Evolutionary conservation across 2,329 filamentous ascomycete genomes (phyloP), one percentile per base, ranked within the genome.

Genomic region (Colletotrichum nymphaeae): DNA sequence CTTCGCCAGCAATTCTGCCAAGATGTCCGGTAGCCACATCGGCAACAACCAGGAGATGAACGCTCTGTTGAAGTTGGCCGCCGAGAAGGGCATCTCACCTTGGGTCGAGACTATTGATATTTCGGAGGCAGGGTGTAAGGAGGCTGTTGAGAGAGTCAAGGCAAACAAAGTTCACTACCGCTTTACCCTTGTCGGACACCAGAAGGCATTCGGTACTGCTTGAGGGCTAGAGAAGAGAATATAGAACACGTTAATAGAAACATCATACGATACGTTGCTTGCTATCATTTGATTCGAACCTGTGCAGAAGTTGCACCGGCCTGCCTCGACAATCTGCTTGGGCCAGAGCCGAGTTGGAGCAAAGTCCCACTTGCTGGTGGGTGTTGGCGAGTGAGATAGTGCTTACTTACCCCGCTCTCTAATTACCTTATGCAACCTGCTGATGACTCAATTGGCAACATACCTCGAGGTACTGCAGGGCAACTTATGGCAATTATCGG

Each of bases 131-230:
- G 92, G 91, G 0, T 92, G 93, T 79, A 91, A 91, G 81, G 88
- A 94, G 84, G 93, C 91, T 0, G 89, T 94, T 22, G 87, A 91
- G 80, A 87, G 91, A 75, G 89, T 95, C 63, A 90, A 93, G 79
- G 90, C 90, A 75, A 93, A 93, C 77, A 89, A 94, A 80, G 92
- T 95, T 16, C 88, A 88, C 42, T 96, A 94, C 80, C 87, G 94
- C 53, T 92, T 94, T 78, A 94, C 93, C 0, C 81, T 95, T 78
- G 90, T 89, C 14, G 89, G 89, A 11, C 94, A 88, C 77, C 90
- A 94, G 77, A 90, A 93, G 85, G 89, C 85, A 0, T 94, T 94
- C 73, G 78, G 78, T 5, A 72, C 72, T 14, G 71, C 71, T 7
- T 73, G 42, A 49, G 19, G 4, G 8, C 22, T 8, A 19, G 1